Evolutionary conservation across 257 asterid genomes (phyloP).

Genomic region (Lycium barbarum): DNA sequence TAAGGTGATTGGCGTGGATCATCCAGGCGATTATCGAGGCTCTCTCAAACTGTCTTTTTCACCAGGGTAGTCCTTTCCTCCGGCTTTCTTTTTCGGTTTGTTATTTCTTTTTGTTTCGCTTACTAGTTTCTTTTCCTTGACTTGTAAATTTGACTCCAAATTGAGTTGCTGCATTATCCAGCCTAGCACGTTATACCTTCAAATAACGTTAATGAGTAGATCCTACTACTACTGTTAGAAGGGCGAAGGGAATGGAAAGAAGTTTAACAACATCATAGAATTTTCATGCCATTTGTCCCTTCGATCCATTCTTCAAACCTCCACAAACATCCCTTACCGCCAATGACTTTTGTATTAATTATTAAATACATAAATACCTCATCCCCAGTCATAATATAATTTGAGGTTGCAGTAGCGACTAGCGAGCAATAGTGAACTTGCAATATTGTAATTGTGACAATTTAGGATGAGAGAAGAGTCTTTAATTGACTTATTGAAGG

Average conservation of each 20-base stretch:
- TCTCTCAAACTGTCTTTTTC: constrained; percentile 69
- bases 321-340: neutral
- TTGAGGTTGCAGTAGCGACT: neutral
- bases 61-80: constrained; percentile 65
- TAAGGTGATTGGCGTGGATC: constrained; percentile 57
- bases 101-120: neutral
- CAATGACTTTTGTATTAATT: neutral
- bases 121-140: constrained; percentile 8
- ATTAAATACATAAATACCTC: neutral
- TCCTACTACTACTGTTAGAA: neutral
- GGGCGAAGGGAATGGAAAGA: neutral
- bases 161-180: constrained; percentile 5
- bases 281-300: neutral
- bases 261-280: neutral
- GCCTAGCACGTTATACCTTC: neutral
- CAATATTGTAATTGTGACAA: neutral
- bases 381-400: neutral
- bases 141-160: neutral
- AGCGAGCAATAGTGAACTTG: neutral
- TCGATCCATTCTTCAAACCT: neutral
- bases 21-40: constrained; percentile 78
- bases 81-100: neutral
- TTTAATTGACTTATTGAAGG: neutral
- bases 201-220: neutral
- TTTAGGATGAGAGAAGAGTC: neutral